These are phyloP conservation scores for Ustilago curta DNA, from an alignment of 1,284 basidiomycete genomes.

Conservation along the genomic window DNA sequence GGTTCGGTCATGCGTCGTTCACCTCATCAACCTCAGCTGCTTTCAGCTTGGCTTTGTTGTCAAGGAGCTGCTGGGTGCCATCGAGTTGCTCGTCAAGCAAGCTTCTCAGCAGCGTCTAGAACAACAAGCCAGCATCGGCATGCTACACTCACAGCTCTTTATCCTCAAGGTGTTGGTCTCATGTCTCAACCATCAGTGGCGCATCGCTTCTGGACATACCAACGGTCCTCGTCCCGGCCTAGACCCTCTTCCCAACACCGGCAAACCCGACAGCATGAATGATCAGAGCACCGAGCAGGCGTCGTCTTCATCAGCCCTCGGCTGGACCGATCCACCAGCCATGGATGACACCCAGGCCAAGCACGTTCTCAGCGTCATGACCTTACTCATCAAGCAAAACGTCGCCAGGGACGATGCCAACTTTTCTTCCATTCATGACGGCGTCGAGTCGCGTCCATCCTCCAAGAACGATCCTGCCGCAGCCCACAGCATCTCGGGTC, in stretches of 20 bases:
- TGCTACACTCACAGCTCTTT: conserved; percentile 89
- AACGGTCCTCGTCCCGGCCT: conserved; percentile 26
- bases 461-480: conserved; percentile 21
- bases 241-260: conserved; percentile 1
- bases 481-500: conserved; percentile 18
- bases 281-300: conserved; percentile 34
- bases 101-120: conserved; percentile 62
- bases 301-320: conserved; percentile 39
- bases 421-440: conserved; percentile 41
- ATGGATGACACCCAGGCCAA: conserved; percentile 88
- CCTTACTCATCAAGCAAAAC: conserved; percentile 78
- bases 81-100: conserved; percentile 59
- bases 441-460: conserved; percentile 23
- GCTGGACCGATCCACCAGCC: conserved; percentile 78
- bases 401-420: conserved; percentile 59
- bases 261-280: conserved; percentile 12
- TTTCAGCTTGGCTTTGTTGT: conserved; percentile 56
- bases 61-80: conserved; percentile 55
- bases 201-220: conserved; percentile 59
- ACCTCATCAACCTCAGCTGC: conserved; percentile 59
- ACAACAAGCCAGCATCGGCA: conserved; percentile 62
- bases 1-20: conserved; percentile 57
- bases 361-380: conserved; percentile 80
- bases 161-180: conserved; percentile 83
- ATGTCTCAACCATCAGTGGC: conserved; percentile 83